Evolutionary conservation across 169 alveolate genomes (phyloP), one percentile per base, ranked within the genome.

Genomic region (Plasmodium fragile): DNA sequence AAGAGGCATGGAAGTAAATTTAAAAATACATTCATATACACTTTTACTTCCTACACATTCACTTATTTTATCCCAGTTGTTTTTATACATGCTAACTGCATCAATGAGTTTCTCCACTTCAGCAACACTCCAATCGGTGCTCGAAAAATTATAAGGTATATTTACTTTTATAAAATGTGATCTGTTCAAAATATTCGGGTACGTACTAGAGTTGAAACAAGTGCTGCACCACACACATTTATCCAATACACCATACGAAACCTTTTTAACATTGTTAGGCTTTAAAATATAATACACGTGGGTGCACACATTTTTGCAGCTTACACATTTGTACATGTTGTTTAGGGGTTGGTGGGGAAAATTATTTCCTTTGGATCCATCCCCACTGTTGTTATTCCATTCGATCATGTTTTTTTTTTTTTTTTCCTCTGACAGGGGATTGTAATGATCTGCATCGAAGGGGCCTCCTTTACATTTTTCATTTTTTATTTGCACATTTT

Each of bases 1-100:
- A 18, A 89, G 39, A 11, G 94, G 94, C 94, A 89, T 89, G 25
- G 94, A 79, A 13, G 81, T 65, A 43, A 89, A 89, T 65, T 89
- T 89, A 72, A 77, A 89, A 11, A 89, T 79, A 65, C 94, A 89
- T 5, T 89, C 94, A 55, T 89, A 80, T 28, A 91, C 75, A 78
- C 83, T 89, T 89, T 65, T 89, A 4, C 91, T 79, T 59, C 71
- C 53, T 16, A 89, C 32, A 32, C 7, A 65, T 45, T 89, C 30
- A 16, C 94, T 89, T 3, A 89, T 89, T 65, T 89, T 36, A 8
- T 89, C 83, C 94, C 94, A 85, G 36, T 85, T 34, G 22, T 85
- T 85, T 85, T 85, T 85, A 75, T 73, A 85, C 36, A 75, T 85
- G 41, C 87, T 53, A 16, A 85, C 55, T 16, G 18, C 93, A 32